Evolutionary conservation across 345 rosid genomes (phyloP), one percentile per base, ranked within the genome.

Genomic region (Corchorus capsularis): DNA sequence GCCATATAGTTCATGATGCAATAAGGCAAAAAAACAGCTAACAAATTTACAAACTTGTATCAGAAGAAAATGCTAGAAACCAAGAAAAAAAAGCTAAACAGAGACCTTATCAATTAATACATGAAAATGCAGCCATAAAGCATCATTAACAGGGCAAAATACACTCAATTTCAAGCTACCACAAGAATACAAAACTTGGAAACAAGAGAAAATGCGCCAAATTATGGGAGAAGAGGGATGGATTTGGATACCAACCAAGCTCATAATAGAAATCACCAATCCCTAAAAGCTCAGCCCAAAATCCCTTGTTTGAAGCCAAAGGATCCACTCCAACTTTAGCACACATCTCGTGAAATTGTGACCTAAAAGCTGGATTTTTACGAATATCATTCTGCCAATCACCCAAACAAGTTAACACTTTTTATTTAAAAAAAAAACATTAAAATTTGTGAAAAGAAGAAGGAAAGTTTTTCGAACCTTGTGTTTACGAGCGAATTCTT

Each of bases 321-420:
- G 98, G 97, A 89, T 95, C 99, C 73, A 95, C 99, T 70, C 98
- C 99, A 15, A 93, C 92, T 79, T 93, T 93, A 75, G 98, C 97
- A 76, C 97, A 94, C 92, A 90, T 90, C 70, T 90, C 93, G 56
- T 90, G 94, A 69, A 94, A 94, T 57, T 94, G 98, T 1, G 96
- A 84, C 78, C 94, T 85, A 80, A 94, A 92, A 19, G 92, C 85
- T 0, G 93, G 96, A 74, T 89, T 94, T 84, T 94, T 92, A 45
- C 91, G 85, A 75, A 92, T 92, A 63, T 89, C 98, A 84, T 88
- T 94, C 97, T 92, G 87, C 88, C 83, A 47, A 68, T 71, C 35
- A 22, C 69, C 72, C 37, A 4, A 74, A 57, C 55, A 72, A n/a
- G 32, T 19, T 68, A 22, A 5, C 13, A 34, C 22, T 34, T 19